Evolutionary conservation across 441 rosid species (phyloP).

Genomic region (Euphorbia schlechtendalii): DNA sequence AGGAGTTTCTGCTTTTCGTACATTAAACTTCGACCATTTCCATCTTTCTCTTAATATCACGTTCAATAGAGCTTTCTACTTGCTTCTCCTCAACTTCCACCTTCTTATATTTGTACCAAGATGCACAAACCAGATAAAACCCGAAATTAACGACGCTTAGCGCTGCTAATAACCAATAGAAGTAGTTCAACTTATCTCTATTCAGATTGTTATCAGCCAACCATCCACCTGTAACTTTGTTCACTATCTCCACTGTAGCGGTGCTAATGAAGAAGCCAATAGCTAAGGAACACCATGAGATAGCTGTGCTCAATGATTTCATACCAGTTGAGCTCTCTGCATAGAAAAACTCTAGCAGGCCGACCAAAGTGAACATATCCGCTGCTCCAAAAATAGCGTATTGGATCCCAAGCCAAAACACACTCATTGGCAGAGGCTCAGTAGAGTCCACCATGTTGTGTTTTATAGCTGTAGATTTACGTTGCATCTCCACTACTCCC

Average conservation of each 20-base stretch:
- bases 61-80: slow-evolving; percentile 12
- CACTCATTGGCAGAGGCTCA: slow-evolving; percentile 42
- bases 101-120: slow-evolving; percentile 56
- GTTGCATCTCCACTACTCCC: slow-evolving; percentile 39
- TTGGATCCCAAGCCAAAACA: slow-evolving; percentile 59
- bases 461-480: slow-evolving; percentile 40
- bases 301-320: slow-evolving; percentile 50
- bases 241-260: slow-evolving; percentile 41
- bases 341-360: slow-evolving; percentile 53
- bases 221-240: slow-evolving; percentile 58
- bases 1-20: neutral
- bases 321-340: slow-evolving; percentile 51
- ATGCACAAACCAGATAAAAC: slow-evolving; percentile 49
- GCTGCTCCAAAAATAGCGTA: slow-evolving; percentile 50
- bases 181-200: slow-evolving; percentile 46
- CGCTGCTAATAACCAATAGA: slow-evolving; percentile 52
- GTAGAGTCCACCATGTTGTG: slow-evolving; percentile 45
- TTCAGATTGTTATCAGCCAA: slow-evolving; percentile 46
- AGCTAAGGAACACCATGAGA: slow-evolving; percentile 53
- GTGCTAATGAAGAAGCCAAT: slow-evolving; percentile 52
- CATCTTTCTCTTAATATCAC: slow-evolving; percentile 16
- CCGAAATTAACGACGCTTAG: slow-evolving; percentile 43
- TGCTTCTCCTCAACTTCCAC: slow-evolving; percentile 21
- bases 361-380: slow-evolving; percentile 56
- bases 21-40: slow-evolving; percentile 8